Evolutionary conservation across 2,329 filamentous ascomycete genomes (phyloP).

Genomic region (Pseudohalonectria lignicola): DNA sequence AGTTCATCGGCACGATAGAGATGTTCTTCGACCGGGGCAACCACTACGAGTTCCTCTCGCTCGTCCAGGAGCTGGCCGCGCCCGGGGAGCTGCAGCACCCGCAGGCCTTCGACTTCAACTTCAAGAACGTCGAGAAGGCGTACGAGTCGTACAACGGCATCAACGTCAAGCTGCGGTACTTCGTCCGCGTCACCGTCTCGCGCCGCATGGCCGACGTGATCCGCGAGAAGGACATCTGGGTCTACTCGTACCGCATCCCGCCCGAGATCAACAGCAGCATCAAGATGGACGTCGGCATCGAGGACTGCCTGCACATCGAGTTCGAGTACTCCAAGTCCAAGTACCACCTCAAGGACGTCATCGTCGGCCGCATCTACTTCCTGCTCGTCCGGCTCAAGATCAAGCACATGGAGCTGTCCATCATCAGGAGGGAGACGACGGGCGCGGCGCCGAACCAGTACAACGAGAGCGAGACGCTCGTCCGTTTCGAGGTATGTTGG

Average conservation of each 20-base stretch:
- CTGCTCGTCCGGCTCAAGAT: constrained; percentile 95
- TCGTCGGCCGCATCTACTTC: constrained; percentile 98
- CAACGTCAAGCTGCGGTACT: constrained; percentile 98
- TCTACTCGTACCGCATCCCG: constrained; percentile 95
- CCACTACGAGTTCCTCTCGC: constrained; percentile 96
- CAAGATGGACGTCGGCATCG: constrained; percentile 99
- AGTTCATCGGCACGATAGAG: constrained; percentile 98
- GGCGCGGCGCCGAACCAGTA: constrained; percentile 97
- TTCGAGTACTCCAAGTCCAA: constrained; percentile 99
- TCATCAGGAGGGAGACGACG: constrained; percentile 93
- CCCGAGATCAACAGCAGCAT: constrained; percentile 97
- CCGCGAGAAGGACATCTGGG: constrained; percentile 98
- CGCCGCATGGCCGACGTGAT: constrained; percentile 96
- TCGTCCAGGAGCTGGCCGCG: constrained; percentile 92
- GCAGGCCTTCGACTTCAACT: constrained; percentile 98
- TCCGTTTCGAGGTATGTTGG: constrained; percentile 77
- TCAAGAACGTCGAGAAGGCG: constrained; percentile 99
- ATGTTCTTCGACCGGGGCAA: constrained; percentile 99
- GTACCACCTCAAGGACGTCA: constrained; percentile 98
- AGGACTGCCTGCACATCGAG: constrained; percentile 98
- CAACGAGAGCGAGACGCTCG: constrained; percentile 96
- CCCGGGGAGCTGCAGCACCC: constrained; percentile 97
- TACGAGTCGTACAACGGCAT: constrained; percentile 99
- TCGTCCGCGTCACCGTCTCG: constrained; percentile 91
- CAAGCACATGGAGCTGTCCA: constrained; percentile 98